A percentile compares a stretch with the other conserved stretches of the same genome.
Evolutionary conservation across 805 yeast species (phyloP).

Genomic region (Kregervanrija delftensis): DNA sequence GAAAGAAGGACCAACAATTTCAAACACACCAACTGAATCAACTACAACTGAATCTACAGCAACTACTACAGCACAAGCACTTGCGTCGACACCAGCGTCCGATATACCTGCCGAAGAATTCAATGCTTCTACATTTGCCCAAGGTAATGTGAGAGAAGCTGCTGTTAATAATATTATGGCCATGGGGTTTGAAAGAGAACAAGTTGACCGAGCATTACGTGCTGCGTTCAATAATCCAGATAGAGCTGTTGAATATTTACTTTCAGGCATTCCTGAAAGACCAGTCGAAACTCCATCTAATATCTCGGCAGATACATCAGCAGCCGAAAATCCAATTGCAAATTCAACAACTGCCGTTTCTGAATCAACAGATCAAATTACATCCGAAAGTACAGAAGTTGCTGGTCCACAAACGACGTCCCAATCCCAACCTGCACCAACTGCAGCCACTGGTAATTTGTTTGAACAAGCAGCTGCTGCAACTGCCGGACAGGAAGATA

Average conservation of each 20-base stretch:
- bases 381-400: conserved; percentile 29
- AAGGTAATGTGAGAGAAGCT: conserved; percentile 71
- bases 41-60: conserved; percentile 19
- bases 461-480: conserved; percentile 47
- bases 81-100: conserved; percentile 2
- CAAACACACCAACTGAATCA: conserved; percentile 7
- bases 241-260: conserved; percentile 90
- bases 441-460: conserved; percentile 35
- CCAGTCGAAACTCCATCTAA: conserved; percentile 9
- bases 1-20: conserved; percentile 11
- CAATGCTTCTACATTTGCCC: conserved; percentile 56
- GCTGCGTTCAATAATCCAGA: conserved; percentile 98
- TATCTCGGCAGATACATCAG: conserved; percentile 9
- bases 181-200: conserved; percentile 88
- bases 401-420: conserved; percentile 28
- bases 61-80: conserved; percentile 19
- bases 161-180: conserved; percentile 82
- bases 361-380: conserved; percentile 12
- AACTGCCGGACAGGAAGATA: conserved; percentile 23
- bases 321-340: conserved; percentile 4
- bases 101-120: conserved; percentile 18
- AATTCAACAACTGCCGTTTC: conserved; percentile 18
- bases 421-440: neutral
- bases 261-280: conserved; percentile 80
- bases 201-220: conserved; percentile 84